Evolutionary conservation across 2,329 filamentous ascomycete genomes (phyloP).

Genomic region (Trematosphaeria pertusa): DNA sequence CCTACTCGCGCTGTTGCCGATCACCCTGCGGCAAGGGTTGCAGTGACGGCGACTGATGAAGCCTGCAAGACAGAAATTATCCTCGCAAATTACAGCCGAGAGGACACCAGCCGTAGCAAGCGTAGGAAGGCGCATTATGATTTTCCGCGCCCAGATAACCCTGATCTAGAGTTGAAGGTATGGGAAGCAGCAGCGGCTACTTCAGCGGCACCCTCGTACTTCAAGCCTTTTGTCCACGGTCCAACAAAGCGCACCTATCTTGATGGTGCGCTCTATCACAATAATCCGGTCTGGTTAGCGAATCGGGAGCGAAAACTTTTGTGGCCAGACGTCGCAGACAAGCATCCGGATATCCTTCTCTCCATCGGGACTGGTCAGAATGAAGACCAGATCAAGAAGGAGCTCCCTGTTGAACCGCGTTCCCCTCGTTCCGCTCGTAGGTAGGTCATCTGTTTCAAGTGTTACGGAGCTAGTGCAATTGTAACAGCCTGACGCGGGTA

Average conservation of each 20-base stretch:
- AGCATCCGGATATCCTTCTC: constrained; percentile 26
- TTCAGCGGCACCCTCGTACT: constrained; percentile 53
- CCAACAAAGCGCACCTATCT: constrained; percentile 51
- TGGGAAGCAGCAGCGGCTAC: constrained; percentile 59
- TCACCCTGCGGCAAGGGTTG: constrained; percentile 45
- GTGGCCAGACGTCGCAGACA: constrained; percentile 27
- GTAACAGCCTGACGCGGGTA: no score
- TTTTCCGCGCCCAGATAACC: constrained; percentile 50
- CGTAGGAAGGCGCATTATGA: constrained; percentile 31
- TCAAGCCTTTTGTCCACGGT: constrained; percentile 55
- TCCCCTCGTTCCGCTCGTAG: not conserved
- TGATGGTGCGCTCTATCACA: constrained; percentile 54
- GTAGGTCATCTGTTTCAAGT: not conserved
- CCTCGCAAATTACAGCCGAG: constrained; percentile 55
- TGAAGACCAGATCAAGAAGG: not conserved
- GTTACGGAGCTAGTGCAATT: no score
- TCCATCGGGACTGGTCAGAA: constrained; percentile 12
- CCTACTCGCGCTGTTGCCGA: constrained; percentile 22
- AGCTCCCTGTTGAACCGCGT: not conserved
- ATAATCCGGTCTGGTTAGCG: constrained; percentile 56
- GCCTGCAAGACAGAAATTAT: constrained; percentile 49
- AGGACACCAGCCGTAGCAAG: not conserved
- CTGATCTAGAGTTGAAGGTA: constrained; percentile 50
- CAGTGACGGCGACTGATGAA: constrained; percentile 51
- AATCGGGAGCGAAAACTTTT: constrained; percentile 50